A percentile compares a stretch with the other conserved stretches of the same genome.
Conservation (phyloP, 495 filamentous ascomycete genomes). For the Neurospora discreta region DNA sequence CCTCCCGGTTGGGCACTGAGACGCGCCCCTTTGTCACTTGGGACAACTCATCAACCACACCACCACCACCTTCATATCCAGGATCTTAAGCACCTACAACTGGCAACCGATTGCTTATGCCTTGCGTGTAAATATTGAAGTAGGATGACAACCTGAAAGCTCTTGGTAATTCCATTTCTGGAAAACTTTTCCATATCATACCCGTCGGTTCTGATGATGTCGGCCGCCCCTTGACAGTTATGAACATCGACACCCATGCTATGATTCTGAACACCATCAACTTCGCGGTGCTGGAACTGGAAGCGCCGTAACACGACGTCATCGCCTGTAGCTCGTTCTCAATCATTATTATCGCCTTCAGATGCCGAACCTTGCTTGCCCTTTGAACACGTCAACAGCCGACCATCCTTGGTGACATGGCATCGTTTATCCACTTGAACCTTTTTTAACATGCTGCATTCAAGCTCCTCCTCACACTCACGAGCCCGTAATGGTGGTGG, state of each 20-base stretch:
- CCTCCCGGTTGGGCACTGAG: slow-evolving; percentile 37
- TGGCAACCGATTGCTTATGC: neutral
- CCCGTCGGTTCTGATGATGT: neutral
- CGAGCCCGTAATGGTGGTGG: neutral
- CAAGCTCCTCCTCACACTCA: neutral
- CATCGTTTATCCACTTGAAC: neutral
- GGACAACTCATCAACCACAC: neutral
- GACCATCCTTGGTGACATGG: neutral
- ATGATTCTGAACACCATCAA: neutral
- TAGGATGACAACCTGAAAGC: neutral
- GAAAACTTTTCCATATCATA: neutral
- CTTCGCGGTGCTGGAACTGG: neutral
- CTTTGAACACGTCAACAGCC: neutral
- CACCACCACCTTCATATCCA: neutral
- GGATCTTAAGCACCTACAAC: neutral
- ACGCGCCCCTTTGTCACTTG: slow-evolving; percentile 26
- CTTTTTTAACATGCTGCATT: too few species aligned
- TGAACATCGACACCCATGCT: neutral
- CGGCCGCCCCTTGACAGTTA: neutral
- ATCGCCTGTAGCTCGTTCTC: neutral
- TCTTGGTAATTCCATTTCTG: neutral
- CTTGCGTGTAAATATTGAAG: neutral
- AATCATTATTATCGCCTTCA: neutral
- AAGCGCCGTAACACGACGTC: neutral
- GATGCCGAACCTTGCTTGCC: neutral